Percentiles rank a stretch among this genome's conserved stretches.
These are phyloP conservation scores for Clonostachys byssicola DNA, from an alignment of 2,329 filamentous ascomycete genomes.

Conservation along the genomic window DNA sequence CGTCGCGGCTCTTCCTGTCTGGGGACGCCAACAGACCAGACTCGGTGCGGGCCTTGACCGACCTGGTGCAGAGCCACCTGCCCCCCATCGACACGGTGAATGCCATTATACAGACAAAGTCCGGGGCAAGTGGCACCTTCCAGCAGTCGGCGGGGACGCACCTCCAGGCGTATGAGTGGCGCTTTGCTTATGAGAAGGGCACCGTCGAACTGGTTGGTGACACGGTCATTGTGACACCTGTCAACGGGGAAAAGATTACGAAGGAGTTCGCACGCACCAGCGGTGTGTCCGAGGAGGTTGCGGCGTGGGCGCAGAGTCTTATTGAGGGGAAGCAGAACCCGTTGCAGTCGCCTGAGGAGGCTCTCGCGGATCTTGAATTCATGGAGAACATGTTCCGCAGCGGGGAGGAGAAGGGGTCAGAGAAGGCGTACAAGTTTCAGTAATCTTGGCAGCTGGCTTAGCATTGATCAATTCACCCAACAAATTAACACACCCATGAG, in stretches of 20 bases:
- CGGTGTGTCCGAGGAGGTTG: conserved; percentile 56
- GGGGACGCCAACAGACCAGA: conserved; percentile 35
- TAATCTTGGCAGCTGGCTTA: not conserved
- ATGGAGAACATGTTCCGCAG: conserved; percentile 46
- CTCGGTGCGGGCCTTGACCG: conserved; percentile 49
- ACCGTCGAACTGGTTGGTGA: conserved; percentile 44
- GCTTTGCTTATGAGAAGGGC: conserved; percentile 54
- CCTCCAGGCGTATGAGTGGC: conserved; percentile 46
- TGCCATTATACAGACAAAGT: conserved; percentile 48
- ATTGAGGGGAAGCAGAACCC: conserved; percentile 38
- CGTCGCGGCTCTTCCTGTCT: conserved; percentile 56
- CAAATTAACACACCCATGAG: not conserved
- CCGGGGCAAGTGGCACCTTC: conserved; percentile 52
- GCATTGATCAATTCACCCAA: not conserved
- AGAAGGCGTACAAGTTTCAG: conserved; percentile 33
- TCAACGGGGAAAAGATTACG: conserved; percentile 20
- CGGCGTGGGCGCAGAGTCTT: conserved; percentile 54
- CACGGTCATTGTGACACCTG: conserved; percentile 29
- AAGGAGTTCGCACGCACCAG: conserved; percentile 43
- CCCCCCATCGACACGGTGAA: conserved; percentile 65
- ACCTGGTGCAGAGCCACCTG: conserved; percentile 50
- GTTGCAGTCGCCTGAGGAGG: conserved; percentile 52
- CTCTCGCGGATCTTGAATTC: conserved; percentile 57
- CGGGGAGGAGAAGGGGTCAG: conserved; percentile 34
- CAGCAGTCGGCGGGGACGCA: conserved; percentile 54